Conservation (phyloP, 331 rosid species). For the Acacia concinna region DNA sequence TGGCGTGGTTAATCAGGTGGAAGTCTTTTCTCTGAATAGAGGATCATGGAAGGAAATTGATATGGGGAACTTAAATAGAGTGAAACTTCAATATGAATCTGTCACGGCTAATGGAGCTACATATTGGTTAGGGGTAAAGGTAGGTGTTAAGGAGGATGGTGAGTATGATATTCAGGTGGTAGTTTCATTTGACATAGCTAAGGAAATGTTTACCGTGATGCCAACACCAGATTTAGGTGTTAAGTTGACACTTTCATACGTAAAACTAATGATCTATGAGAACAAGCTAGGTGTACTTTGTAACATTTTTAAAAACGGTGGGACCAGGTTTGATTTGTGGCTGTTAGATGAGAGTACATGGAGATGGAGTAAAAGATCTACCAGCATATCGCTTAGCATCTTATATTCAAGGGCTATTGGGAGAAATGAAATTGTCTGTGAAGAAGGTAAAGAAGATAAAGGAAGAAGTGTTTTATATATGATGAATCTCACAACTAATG, state of each 20-base stretch:
- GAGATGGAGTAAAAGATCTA: neutral
- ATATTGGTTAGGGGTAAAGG: neutral
- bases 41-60: neutral
- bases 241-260: too few relatives aligned
- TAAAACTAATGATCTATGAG: neutral
- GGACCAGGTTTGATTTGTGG: neutral
- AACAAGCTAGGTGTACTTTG: neutral
- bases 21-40: neutral
- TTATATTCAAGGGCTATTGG: neutral
- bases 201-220: too few relatives aligned
- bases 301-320: neutral
- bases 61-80: neutral
- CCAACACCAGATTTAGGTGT: too few relatives aligned
- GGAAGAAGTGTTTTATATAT: too few relatives aligned
- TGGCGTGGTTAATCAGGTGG: neutral
- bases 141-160: neutral
- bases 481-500: neutral
- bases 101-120: neutral
- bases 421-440: neutral
- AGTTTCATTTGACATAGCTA: too few relatives aligned
- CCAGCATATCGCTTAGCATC: neutral
- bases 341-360: neutral
- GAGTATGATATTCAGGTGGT: neutral
- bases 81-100: neutral
- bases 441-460: rapidly evolving